Base-by-base conservation (phyloP, 1,284 basidiomycete genomes). In the Peniophora sp. region DNA sequence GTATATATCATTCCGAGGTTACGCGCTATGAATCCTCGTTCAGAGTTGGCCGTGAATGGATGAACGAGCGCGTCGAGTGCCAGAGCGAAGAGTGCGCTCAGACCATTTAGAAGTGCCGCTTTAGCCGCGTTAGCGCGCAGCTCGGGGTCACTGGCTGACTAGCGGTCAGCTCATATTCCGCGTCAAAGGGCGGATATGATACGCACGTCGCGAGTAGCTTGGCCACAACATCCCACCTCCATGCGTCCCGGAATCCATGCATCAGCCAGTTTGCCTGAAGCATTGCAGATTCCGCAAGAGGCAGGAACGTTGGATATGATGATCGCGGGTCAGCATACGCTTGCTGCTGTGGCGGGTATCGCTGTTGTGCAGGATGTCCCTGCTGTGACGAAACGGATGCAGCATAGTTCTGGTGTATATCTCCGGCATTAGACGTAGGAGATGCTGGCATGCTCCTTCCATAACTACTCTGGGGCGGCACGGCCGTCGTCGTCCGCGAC, bases 1-100 rank as follows among this genome's bases (percentile, higher is more conserved):
- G 80, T 81, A 63, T 89, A 91, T 54, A 87, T 79, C 78, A 79
- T 81, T 6, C 83, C 80, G 12, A 88, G 70, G 58, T 88, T 86
- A 19, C 79, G 70, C 60, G 82, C 81, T 27, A 87, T 63, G 83
- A 83, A 87, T 56, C 73, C 78, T 57, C 76, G 76, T 55, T 53
- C 49, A 14, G 79, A 75, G 55, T 75, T 73, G 45, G 70, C 71
- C 2, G 85, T 77, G n/a, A 89, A 72, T 3, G 87, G 86, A 19
- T 78, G 72, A n/a, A 90, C 69, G 16, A 90, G 62, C 38, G 83
- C 63, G 59, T 89, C 85, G 62, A 89, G 87, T 14, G 77, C 70
- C 61, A 83, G 88, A 53, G 89, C 81, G 11, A 83, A 88, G 16
- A 75, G 64, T 51, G 91, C 65, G 0, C 85, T 85, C 20, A 89